Conservation (phyloP, 2,329 filamentous ascomycete species). For the Hymenoscyphus salicellus region DNA sequence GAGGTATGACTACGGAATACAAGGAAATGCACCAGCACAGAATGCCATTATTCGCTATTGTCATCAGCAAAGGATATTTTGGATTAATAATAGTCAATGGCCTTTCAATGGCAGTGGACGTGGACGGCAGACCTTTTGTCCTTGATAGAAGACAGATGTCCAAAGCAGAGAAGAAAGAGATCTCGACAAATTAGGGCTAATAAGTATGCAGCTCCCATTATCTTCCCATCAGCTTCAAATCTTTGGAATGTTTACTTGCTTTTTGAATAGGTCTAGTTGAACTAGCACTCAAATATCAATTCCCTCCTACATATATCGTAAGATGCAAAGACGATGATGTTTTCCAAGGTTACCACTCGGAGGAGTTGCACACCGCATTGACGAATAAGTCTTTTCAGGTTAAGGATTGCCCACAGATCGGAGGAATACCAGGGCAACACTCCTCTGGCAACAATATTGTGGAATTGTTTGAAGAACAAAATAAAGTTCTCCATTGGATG, state of each 20-base stretch:
- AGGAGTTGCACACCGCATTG: neutral
- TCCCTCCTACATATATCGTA: neutral
- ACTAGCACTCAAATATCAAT: neutral
- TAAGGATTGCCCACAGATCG: neutral
- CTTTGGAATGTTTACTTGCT: neutral
- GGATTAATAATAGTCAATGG: too few relatives aligned
- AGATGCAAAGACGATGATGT: neutral
- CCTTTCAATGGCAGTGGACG: too few relatives aligned
- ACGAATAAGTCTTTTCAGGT: neutral
- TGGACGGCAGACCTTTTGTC: too few relatives aligned
- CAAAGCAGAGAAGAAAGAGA: too few relatives aligned
- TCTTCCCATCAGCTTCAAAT: neutral
- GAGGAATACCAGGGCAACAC: neutral
- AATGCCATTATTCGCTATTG: too few relatives aligned
- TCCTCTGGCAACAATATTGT: neutral
- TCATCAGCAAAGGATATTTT: too few relatives aligned
- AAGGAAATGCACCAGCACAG: neutral
- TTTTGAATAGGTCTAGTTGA: neutral
- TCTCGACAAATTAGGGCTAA: too few relatives aligned
- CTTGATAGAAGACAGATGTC: too few relatives aligned
- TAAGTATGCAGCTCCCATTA: neutral
- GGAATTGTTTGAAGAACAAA: neutral
- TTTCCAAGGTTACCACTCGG: neutral
- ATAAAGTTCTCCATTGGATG: neutral
- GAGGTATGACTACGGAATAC: neutral